phyloP scores from a whole-genome alignment of 129 eudicot species.

The Chrysanthemum seticuspe region DNA sequence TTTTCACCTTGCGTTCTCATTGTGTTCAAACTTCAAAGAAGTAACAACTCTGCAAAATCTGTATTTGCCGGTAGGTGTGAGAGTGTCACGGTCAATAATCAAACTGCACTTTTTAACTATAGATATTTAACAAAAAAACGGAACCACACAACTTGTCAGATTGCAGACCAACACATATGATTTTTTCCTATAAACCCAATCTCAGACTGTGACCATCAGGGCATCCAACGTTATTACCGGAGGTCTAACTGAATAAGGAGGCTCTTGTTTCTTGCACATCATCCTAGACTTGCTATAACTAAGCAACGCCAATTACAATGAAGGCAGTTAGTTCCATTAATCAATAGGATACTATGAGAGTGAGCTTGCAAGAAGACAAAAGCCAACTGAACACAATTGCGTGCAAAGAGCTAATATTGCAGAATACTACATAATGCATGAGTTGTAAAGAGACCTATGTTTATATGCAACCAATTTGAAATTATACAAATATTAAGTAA shows the following conservation, averaged over 20 bases:
- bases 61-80: neutral
- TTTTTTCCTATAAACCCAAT: neutral
- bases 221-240: neutral
- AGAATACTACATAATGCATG: slow-evolving; percentile 6
- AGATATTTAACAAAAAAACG: neutral
- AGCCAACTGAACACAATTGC: neutral
- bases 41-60: neutral
- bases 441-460: neutral
- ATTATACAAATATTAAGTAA: slow-evolving; percentile 3
- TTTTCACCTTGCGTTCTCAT: too few species aligned
- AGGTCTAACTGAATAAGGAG: neutral
- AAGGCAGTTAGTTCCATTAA: neutral
- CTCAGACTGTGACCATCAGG: neutral
- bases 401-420: too few species aligned
- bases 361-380: slow-evolving; percentile 3
- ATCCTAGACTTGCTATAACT: neutral
- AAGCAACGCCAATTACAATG: neutral
- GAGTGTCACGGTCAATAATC: neutral
- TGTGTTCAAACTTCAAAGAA: neutral
- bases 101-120: neutral
- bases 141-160: neutral
- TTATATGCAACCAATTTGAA: slow-evolving; percentile 5
- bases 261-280: slow-evolving; percentile 3
- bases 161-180: neutral
- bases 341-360: neutral